Evolutionary conservation across 2,329 filamentous ascomycete genomes (phyloP).

Genomic region (Xylariaceae sp.): DNA sequence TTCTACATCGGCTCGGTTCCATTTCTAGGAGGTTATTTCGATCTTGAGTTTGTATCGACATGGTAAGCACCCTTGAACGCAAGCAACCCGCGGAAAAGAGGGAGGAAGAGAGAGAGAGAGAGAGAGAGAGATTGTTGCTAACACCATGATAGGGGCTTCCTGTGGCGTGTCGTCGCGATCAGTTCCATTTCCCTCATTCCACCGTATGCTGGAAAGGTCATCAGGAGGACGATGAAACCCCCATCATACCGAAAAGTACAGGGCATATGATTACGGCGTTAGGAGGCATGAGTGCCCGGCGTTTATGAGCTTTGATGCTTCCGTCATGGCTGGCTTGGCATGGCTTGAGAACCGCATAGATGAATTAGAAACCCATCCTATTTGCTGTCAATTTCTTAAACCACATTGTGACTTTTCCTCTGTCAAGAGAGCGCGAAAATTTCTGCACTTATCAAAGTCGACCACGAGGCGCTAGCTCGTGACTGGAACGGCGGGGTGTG

Average conservation of each 20-base stretch:
- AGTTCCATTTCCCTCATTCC: conserved; percentile 75
- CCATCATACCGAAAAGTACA: conserved; percentile 93
- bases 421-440: too few relatives aligned
- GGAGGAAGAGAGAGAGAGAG: background rate
- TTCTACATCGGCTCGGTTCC: conserved; percentile 80
- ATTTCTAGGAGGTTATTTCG: conserved; percentile 85
- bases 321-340: conserved; percentile 5
- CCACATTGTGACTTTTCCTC: too few relatives aligned
- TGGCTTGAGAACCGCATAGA: background rate
- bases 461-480: background rate
- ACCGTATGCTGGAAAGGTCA: conserved; percentile 80
- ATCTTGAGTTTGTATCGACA: conserved; percentile 71
- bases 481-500: background rate
- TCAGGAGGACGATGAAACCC: conserved; percentile 79
- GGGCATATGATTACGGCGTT: conserved; percentile 46
- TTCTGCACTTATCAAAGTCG: background rate
- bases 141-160: conserved; percentile 58
- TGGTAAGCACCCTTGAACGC: conserved; percentile 41
- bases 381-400: background rate
- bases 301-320: conserved; percentile 8
- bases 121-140: conserved; percentile 6
- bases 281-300: conserved; percentile 11
- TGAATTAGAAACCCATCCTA: background rate
- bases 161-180: conserved; percentile 83
- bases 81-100: background rate